Base-by-base conservation (phyloP, 1,284 basidiomycete species). In the Ustilago esculenta region DNA sequence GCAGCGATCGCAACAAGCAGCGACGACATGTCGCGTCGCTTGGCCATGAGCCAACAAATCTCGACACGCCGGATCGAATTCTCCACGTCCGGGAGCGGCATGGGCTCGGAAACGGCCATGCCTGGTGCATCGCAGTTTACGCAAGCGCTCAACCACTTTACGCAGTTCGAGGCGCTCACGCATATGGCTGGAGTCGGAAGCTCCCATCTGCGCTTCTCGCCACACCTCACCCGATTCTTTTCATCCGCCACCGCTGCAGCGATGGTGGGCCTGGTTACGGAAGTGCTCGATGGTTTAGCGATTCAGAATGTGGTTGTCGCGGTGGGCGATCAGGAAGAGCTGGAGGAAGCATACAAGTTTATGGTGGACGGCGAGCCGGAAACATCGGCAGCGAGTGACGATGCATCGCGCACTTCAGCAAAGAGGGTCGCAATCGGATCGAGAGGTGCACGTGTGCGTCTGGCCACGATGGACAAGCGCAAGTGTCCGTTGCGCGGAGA, bases 171-270 rank as follows among this genome's bases (percentile, higher is more conserved):
- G 27, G 57, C 68, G 43, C 68, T 71, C 32, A 60, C 63, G 1
- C 54, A 58, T 34, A 47, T 61, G 49, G 52, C 70, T 23, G 53
- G 46, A 1, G 39, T 44, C 2, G 56, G 52, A 29, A 61, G 56
- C 34, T 43, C 67, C 37, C 61, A 76, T 55, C 40, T 72, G 41
- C 67, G 76, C 33, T 76, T 79, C 61, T 68, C 69, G 21, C 73
- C 78, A 23, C 78, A 81, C 40, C 72, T 80, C 30, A 81, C 80
- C 33, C 71, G 80, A 39, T 78, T 81, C 73, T 79, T 78, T 48
- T 71, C 70, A 8, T 59, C 60, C 7, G 51, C 58, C 0, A 57
- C 68, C 1, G 61, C 76, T n/a, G 42, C 59, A 11, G 29, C 45
- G 4, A 63, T 81, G 27, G 57, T 72, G 6, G 21, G 18, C 10